Evolutionary conservation across 495 filamentous ascomycete genomes (phyloP), one percentile per base, ranked within the genome.

Genomic region (Trichoderma virens): DNA sequence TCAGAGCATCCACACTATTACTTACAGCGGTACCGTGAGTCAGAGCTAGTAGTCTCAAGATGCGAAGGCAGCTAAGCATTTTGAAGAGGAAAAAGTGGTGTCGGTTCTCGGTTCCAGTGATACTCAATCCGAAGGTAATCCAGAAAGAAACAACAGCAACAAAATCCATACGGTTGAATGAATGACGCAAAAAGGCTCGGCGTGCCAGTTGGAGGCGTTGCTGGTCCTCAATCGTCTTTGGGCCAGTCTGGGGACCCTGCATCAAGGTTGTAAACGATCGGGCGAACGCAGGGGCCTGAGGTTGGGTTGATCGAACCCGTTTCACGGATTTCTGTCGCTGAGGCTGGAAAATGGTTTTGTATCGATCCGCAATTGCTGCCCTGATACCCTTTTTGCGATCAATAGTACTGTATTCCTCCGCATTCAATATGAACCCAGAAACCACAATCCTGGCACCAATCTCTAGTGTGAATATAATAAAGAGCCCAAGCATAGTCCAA

Each of bases 91-190:
- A 96, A 11, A 96, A 71, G 69, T 94, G 90, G 41, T 82, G 79
- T 11, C 76, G 65, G 61, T 75, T 76, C 69, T 97, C 91, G 23
- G 92, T 69, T 9, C 85, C 87, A 23, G 80, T 80, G 23, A 91
- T 67, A 27, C 85, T 81, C 60, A 98, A 80, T 38, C 85, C 73
- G 68, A 97, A 93, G 0, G 90, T 86, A 56, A 96, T 86, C 94
- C 94, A 99, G 74, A 90, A 98, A 6, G 93, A 88, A n/a, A 93
- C 81, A n/a, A 99, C 88, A 5, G 94, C 95, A 38, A 99, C 77
- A 76, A 98, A 97, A 74, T 99, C 94, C 3, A 98, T 81, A 63
- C 94, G 85, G 73, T 97, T 98, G 78, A 98, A 98, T 11, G 89
- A 89, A 70, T 99, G 94, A 32, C 94, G 87, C 61, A 99, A 80